Conservation (phyloP, 805 yeast genomes). For the Sugiyamaella chiloensis region DNA sequence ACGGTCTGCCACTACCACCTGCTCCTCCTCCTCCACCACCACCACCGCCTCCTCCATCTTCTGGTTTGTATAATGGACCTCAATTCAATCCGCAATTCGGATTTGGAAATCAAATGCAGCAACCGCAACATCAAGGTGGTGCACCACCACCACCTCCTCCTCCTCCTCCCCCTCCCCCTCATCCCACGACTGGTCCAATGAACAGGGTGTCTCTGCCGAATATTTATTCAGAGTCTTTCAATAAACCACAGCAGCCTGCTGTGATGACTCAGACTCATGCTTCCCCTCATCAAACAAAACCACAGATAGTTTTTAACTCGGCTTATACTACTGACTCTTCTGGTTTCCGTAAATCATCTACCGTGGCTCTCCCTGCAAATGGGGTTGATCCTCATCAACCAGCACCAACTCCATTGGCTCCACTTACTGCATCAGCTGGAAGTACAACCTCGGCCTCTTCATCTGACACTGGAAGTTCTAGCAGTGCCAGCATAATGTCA, state of each 20-base stretch:
- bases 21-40: slow-evolving; percentile 3
- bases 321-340: slow-evolving; percentile 27
- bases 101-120: not conserved
- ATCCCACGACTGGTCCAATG: slow-evolving; percentile 3
- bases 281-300: slow-evolving; percentile 3
- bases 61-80: no score
- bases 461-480: not conserved
- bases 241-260: slow-evolving; percentile 3
- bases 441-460: slow-evolving; percentile 1
- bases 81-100: no score
- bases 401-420: not conserved
- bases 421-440: not conserved
- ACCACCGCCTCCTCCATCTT: not conserved
- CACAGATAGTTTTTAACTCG: slow-evolving; percentile 24
- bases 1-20: no score
- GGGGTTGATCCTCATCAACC: slow-evolving; percentile 41
- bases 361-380: slow-evolving; percentile 15
- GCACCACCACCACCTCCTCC: not conserved
- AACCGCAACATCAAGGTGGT: not conserved
- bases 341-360: slow-evolving; percentile 26
- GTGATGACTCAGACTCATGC: slow-evolving; percentile 10
- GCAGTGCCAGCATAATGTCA: slow-evolving; percentile 3
- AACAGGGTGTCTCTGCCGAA: slow-evolving; percentile 27
- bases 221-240: slow-evolving; percentile 20
- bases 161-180: not conserved